Base-by-base conservation (phyloP, 1,284 basidiomycete genomes). In the Malassezia slooffiae region DNA sequence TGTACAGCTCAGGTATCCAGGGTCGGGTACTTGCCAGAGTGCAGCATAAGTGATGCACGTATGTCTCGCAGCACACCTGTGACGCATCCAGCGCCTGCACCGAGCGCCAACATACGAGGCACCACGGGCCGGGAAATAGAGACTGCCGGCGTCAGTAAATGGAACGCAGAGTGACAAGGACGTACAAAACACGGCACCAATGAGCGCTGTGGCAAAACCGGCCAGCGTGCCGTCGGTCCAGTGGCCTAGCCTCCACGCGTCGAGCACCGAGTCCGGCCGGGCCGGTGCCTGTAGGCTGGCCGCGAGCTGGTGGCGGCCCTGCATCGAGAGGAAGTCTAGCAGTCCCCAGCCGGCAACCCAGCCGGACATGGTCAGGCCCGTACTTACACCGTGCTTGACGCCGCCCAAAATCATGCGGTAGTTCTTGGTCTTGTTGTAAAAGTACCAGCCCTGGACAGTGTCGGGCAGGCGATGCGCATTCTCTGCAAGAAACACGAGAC, bases 361-460 rank as follows among this genome's bases (percentile, higher is more conserved):
- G 3, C 56, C 42, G 2, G 52, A 52, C 3, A 67, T 22, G 13
- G 56, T 39, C 2, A 47, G 29, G 3, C 60, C 62, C 5, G 60
- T 51, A n/a, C 44, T 48, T 4, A 50, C 15, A 1, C 65, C 65
- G 9, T 55, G 59, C 16, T 53, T 53, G 5, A 54, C 46, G 1
- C 57, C 65, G 5, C 57, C 55, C 7, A 66, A 41, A 30, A 67
- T 38, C 36, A 67, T 58, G 34, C 52, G 54, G 50, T 67, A 67
- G 43, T 67, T 64, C 28, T 67, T 69, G 11, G 66, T 69, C 54
- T 69, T 69, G 37, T 62, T 62, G 52, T 69, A 69, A 38, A 69
- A 69, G 50, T 65, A 69, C 66, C 66, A 69, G 5, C 66, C 66
- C 26, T 69, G 66, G 8, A 67, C 64, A 11, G 66, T 69, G 27